Evolutionary conservation across 148 eudicot species (phyloP).

Genomic region (Amaranthus hypochondriacus): DNA sequence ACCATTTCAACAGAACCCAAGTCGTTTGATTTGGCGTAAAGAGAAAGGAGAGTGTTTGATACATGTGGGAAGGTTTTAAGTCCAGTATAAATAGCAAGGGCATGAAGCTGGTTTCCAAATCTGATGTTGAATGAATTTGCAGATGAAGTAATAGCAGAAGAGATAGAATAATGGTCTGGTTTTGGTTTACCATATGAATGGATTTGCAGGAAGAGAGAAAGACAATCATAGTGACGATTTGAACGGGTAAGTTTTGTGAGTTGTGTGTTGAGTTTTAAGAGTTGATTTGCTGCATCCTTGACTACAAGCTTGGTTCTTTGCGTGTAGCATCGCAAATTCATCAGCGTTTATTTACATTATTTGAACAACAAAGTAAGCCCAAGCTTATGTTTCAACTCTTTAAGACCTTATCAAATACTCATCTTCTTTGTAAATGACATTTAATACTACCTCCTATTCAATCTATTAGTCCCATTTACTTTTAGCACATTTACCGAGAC

Average conservation of each 20-base stretch:
- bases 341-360: not conserved
- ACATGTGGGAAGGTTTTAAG: slow-evolving; percentile 48
- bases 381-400: too few relatives aligned
- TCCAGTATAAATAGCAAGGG: slow-evolving; percentile 41
- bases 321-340: slow-evolving; percentile 18
- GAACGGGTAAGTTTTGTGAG: slow-evolving; percentile 46
- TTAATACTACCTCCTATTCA: too few relatives aligned
- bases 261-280: slow-evolving; percentile 52
- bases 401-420: too few relatives aligned
- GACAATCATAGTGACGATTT: slow-evolving; percentile 35
- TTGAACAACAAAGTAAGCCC: too few relatives aligned
- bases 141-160: slow-evolving; percentile 57
- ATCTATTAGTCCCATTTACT: too few relatives aligned
- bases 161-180: slow-evolving; percentile 77
- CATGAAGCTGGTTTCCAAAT: slow-evolving; percentile 61
- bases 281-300: slow-evolving; percentile 29
- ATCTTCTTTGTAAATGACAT: too few relatives aligned
- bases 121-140: slow-evolving; percentile 29
- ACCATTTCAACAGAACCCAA: slow-evolving; percentile 43
- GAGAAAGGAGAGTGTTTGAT: slow-evolving; percentile 51
- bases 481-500: too few relatives aligned
- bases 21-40: slow-evolving; percentile 49
- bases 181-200: slow-evolving; percentile 42
- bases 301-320: slow-evolving; percentile 20
- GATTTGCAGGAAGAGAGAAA: slow-evolving; percentile 49